phyloP scores from a whole-genome alignment of 345 rosid genomes.

The Psidium friedrichsthalianum region DNA sequence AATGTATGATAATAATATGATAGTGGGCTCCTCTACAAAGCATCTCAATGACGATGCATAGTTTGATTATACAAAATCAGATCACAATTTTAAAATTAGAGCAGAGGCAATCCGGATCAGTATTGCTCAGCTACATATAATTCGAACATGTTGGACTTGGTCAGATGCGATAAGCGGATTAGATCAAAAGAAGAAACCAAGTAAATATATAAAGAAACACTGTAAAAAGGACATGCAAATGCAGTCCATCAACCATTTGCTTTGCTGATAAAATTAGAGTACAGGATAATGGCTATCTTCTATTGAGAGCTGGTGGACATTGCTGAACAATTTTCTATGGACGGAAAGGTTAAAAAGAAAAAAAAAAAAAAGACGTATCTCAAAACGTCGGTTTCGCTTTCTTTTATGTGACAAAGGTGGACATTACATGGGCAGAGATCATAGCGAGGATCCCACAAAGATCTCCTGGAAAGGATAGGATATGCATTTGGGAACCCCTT shows the following conservation, averaged over 20 bases:
- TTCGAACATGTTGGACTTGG: background rate
- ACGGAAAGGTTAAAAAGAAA: background rate
- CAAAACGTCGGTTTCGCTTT: background rate
- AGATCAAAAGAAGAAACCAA: background rate
- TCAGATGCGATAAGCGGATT: background rate
- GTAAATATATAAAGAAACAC: background rate
- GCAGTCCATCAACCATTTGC: background rate
- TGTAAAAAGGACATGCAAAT: background rate
- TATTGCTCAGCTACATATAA: background rate
- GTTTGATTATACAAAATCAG: background rate
- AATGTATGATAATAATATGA: background rate
- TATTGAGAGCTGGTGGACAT: background rate
- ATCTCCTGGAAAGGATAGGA: background rate
- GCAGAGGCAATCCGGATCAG: background rate
- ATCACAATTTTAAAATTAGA: background rate
- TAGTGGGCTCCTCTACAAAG: background rate
- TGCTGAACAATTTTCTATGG: background rate
- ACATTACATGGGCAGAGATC: background rate
- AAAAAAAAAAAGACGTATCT: background rate
- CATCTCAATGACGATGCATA: background rate
- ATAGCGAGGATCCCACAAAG: background rate
- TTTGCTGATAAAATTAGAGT: background rate
- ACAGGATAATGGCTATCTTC: background rate
- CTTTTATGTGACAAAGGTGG: background rate
- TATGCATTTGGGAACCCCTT: background rate